phyloP scores from a whole-genome alignment of 2,329 filamentous ascomycete genomes.

The Colletotrichum sp. region DNA sequence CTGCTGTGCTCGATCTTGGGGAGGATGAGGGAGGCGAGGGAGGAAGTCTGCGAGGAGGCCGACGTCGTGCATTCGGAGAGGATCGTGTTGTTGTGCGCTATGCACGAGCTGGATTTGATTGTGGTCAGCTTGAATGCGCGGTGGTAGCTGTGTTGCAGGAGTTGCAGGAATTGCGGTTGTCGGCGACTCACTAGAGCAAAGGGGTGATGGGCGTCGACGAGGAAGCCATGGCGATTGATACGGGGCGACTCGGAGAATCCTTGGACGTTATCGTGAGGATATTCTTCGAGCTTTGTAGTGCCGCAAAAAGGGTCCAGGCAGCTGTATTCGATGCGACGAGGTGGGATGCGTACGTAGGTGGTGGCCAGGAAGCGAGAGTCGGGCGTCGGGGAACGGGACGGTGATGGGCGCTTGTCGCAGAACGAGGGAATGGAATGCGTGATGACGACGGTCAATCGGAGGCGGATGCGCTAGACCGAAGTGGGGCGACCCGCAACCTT shows the following conservation, averaged over 20 bases:
- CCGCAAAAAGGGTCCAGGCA: not conserved
- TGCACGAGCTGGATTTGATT: conserved; percentile 74
- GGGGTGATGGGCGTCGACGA: conserved; percentile 72
- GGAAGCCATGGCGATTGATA: conserved; percentile 64
- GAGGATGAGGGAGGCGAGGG: conserved; percentile 90
- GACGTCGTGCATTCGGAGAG: conserved; percentile 91
- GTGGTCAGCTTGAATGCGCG: conserved; percentile 17
- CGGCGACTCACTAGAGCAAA: conserved; percentile 70
- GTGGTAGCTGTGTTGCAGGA: not conserved
- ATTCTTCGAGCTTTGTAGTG: not conserved
- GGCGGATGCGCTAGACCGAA: conserved; percentile 14
- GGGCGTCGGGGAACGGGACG: not conserved
- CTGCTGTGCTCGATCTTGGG: conserved; percentile 87
- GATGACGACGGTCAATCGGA: conserved; percentile 21
- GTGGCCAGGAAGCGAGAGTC: not conserved
- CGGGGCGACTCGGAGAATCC: not conserved
- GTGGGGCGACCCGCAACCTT: not conserved
- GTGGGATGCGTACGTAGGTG: conserved; percentile 1
- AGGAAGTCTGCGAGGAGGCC: conserved; percentile 81
- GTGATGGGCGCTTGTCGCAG: conserved; percentile 16
- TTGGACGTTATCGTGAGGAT: not conserved
- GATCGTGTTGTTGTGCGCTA: conserved; percentile 92
- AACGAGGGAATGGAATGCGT: conserved; percentile 7
- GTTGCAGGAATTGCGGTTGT: not conserved
- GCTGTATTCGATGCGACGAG: not conserved